A percentile compares a stretch with the other conserved stretches of the same genome.
Conservation (phyloP, 257 asterid species). For the Cruciata laevipes region DNA sequence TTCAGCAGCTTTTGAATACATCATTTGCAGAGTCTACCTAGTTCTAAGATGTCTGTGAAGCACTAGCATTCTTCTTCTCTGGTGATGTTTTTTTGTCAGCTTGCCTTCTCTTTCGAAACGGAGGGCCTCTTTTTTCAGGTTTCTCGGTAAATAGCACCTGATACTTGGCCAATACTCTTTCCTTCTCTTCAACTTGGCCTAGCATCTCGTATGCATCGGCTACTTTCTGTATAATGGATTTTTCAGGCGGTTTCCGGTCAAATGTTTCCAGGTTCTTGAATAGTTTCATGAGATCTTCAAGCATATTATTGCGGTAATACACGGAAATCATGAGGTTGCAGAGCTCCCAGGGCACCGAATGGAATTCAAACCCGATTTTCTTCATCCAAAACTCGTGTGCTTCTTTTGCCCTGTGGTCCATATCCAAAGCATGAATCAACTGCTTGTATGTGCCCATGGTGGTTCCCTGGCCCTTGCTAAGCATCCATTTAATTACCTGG, state of each 20-base stretch:
- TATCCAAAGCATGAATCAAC: constrained; percentile 4
- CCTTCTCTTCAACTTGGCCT: constrained; percentile 2
- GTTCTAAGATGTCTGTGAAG: constrained; percentile 1
- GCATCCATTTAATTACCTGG: constrained; percentile 7
- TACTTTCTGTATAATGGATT: constrained; percentile 1
- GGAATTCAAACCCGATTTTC: not conserved
- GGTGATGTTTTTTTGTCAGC: not conserved
- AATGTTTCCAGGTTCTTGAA: not conserved
- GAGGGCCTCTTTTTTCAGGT: not conserved
- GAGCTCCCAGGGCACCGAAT: constrained; percentile 1
- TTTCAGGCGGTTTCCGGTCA: constrained; percentile 1
- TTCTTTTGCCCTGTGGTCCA: not conserved
- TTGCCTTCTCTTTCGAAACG: not conserved
- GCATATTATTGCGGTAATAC: constrained; percentile 1
- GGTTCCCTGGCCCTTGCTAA: constrained; percentile 5
- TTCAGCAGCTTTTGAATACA: not conserved
- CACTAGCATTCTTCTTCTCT: not conserved
- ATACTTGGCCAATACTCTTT: not conserved
- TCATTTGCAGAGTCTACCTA: not conserved
- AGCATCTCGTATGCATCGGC: constrained; percentile 1
- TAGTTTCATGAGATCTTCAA: not conserved
- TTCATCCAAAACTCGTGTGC: not conserved
- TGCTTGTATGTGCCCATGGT: constrained; percentile 1
- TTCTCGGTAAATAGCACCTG: not conserved
- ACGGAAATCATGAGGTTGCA: constrained; percentile 1